Base-by-base conservation (phyloP, 1,284 basidiomycete species). In the Leccinum pallidistipes region DNA sequence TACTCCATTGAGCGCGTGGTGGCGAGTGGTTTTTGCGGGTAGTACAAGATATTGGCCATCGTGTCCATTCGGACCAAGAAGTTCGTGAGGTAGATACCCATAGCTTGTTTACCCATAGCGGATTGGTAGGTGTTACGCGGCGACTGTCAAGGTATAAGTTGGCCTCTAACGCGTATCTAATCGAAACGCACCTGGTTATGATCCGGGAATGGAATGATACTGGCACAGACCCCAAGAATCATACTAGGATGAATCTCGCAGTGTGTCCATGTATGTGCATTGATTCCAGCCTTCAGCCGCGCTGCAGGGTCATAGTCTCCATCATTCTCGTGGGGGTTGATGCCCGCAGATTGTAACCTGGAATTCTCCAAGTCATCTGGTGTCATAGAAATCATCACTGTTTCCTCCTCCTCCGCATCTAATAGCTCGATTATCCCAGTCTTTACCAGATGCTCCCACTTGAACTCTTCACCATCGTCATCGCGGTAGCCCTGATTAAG, bases 31-130 rank as follows among this genome's bases (percentile, higher is more conserved):
- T 98, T 98, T 80, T 99, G 97, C 16, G 97, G 97, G 74, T 99
- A 99, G 77, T 96, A 98, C 63, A 97, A 83, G 65, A 98, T 96
- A 74, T 98, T 97, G 66, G 95, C 93, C 95, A 97, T 97, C n/a
- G 95, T 95, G 79, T 97, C 94, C 95, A 98, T 92, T 55, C 97
- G 92, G 67, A 96, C 90, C 69, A 97, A 86, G 82, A 97, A 98
- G 78, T 99, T 99, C 38, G 97, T 98, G 54, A 98, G 84, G 78
- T 93, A 97, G 65, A 98, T 94, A 58, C 97, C 97, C 95, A 98
- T 98, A 5, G 97, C 97, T 85, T 99, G 97, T 80, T 99, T 99
- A 73, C 97, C 97, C 97, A 99, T 99, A 59, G 97, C 97, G 55
- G 95, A 97, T 79, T 98, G 96, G 71, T 99, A 99, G 4, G 97